Base-by-base conservation (phyloP, 768 basidiomycete genomes). In the Phanerochaete sordida region DNA sequence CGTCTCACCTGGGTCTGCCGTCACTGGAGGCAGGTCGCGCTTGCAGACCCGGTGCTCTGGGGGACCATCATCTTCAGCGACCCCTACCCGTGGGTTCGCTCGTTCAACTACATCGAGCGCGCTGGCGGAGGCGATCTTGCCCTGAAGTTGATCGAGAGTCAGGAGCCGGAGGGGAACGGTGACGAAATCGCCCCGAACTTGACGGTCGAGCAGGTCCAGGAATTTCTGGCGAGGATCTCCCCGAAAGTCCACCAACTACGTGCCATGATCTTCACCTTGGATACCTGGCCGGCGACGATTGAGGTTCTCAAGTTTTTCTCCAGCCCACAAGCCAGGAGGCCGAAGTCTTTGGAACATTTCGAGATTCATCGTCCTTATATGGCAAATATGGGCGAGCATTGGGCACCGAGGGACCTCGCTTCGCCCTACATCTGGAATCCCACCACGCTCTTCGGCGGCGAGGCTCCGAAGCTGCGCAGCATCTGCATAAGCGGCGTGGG, bases 41-140 rank as follows among this genome's bases (percentile, higher is more conserved):
- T 72, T 13, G 35, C 50, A 1, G 70, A 73, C 48, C 63, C 55
- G 59, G 60, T 60, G 16, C 48, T 73, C 23, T 72, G 72, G 72
- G 87, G 81, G 64, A 81, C 83, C 19, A 77, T 91, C 58, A 86
- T 81, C 81, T 86, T 89, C 68, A 76, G 77, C 51, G 84, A 86
- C 44, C 57, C 65, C 15, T 76, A 81, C 49, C 74, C 79, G 15
- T 84, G 81, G 63, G 69, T 76, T 16, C 79, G 81, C 31, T 82
- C 87, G 6, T 73, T 79, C 57, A 73, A 78, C 48, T 88, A 83
- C 78, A 74, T 90, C 58, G 74, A 82, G 21, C 77, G 88, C 55
- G 80, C 87, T 2, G 81, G 82, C 1, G 68, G 75, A 2, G 75
- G 84, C 2, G 74, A 81, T 2, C 7, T 35, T 35, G 33, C 33